A percentile compares a stretch with the other conserved stretches of the same genome.
These are phyloP conservation scores for Pichia norvegensis DNA, from an alignment of 1,139 yeast species.

Conservation along the genomic window DNA sequence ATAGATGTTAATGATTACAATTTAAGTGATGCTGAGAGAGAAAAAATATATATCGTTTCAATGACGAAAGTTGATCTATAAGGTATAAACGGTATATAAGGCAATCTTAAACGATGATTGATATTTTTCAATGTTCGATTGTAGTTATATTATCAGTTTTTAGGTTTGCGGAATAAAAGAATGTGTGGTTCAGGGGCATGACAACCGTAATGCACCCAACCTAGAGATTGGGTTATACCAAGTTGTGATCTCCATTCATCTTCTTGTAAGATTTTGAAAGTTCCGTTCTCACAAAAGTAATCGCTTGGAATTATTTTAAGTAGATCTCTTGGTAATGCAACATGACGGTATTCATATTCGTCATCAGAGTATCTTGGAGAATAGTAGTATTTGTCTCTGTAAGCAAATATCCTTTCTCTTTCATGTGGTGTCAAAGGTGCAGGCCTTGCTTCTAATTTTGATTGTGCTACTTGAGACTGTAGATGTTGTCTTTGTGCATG, in stretches of 20 bases:
- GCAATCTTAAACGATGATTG: background rate
- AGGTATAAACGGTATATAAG: background rate
- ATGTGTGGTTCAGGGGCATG: slow-evolving; percentile 99
- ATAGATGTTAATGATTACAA: too few species aligned
- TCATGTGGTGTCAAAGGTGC: slow-evolving; percentile 79
- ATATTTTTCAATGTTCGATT: too few species aligned
- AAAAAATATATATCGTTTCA: background rate
- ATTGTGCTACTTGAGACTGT: slow-evolving; percentile 10
- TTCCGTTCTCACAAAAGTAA: slow-evolving; percentile 85
- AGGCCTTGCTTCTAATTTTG: slow-evolving; percentile 38
- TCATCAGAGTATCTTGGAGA: slow-evolving; percentile 88
- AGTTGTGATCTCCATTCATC: slow-evolving; percentile 95
- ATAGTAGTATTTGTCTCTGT: slow-evolving; percentile 90
- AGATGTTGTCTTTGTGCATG: slow-evolving; percentile 4
- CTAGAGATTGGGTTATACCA: slow-evolving; percentile 94
- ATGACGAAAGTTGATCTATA: background rate
- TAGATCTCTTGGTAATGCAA: slow-evolving; percentile 94
- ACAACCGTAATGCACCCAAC: slow-evolving; percentile 98
- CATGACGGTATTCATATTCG: slow-evolving; percentile 85
- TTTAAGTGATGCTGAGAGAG: too few species aligned
- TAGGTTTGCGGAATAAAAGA: slow-evolving; percentile 70
- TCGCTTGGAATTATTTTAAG: slow-evolving; percentile 92
- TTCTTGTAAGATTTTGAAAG: slow-evolving; percentile 80
- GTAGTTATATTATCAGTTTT: slow-evolving; percentile 18
- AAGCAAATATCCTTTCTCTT: slow-evolving; percentile 79